phyloP scores from a whole-genome alignment of 441 rosid species.

The Jatropha podagrica region DNA sequence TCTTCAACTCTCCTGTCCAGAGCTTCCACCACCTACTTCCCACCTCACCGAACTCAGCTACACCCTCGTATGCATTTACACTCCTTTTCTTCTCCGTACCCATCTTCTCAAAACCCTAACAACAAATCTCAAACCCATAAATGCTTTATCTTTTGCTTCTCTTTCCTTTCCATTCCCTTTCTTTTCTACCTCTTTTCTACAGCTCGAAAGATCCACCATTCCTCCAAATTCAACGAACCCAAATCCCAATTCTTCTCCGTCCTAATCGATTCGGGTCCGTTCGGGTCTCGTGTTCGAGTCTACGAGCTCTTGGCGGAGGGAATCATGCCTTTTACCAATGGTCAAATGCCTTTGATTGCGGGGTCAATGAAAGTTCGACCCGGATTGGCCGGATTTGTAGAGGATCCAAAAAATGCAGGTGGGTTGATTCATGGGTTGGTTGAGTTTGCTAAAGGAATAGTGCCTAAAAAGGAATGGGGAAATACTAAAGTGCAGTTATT shows the following conservation, averaged over 20 bases:
- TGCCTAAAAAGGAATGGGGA: conserved; percentile 40
- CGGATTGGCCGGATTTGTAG: conserved; percentile 19
- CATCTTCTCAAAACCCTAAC: conserved; percentile 11
- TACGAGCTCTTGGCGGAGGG: conserved; percentile 41
- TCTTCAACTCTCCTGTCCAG: conserved; percentile 34
- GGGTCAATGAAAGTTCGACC: conserved; percentile 25
- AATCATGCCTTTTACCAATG: conserved; percentile 21
- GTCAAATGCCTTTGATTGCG: conserved; percentile 30
- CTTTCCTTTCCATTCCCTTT: conserved; percentile 33
- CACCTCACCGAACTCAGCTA: conserved; percentile 52
- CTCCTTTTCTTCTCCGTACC: conserved; percentile 19
- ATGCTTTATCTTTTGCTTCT: conserved; percentile 27
- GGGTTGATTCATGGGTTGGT: conserved; percentile 30
- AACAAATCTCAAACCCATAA: conserved; percentile 25
- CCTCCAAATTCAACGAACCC: conserved; percentile 39
- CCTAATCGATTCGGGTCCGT: conserved; percentile 30
- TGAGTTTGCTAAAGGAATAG: conserved; percentile 32
- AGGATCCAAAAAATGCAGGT: conserved; percentile 25
- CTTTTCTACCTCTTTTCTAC: conserved; percentile 43
- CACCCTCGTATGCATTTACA: conserved; percentile 50
- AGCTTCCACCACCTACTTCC: conserved; percentile 36
- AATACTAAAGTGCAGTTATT: conserved; percentile 37
- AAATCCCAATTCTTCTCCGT: conserved; percentile 31
- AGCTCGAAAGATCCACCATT: conserved; percentile 40
- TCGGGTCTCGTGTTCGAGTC: conserved; percentile 30